These are phyloP conservation scores for Penicillium soppii DNA, from an alignment of 495 filamentous ascomycete genomes.

Conservation along the genomic window DNA sequence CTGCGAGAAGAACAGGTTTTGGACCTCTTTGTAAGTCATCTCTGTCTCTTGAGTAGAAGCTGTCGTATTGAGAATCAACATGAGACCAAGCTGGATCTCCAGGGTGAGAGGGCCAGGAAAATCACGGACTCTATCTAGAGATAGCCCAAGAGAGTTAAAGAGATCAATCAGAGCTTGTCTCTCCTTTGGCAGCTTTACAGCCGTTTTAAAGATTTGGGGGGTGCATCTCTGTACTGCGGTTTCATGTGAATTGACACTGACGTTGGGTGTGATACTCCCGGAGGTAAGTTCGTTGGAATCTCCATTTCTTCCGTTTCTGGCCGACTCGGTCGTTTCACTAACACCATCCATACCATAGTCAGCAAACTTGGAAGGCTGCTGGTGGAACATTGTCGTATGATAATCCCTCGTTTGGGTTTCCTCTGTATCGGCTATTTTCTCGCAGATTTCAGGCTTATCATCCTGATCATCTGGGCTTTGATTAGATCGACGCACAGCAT, in stretches of 20 bases:
- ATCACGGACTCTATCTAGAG: conserved; percentile 24
- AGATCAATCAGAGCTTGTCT: conserved; percentile 7
- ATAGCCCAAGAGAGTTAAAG: conserved; percentile 19
- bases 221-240: not conserved
- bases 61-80: conserved; percentile 21
- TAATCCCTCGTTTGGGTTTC: not conserved
- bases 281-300: not conserved
- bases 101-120: conserved; percentile 33
- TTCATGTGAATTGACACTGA: too few species aligned
- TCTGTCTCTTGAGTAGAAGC: conserved; percentile 16
- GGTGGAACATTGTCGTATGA: conserved; percentile 1
- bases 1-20: not conserved
- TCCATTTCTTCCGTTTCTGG: not conserved
- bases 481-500: not conserved
- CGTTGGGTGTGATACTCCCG: not conserved
- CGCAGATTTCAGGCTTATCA: not conserved
- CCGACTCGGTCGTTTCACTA: not conserved
- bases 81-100: conserved; percentile 38
- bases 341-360: not conserved
- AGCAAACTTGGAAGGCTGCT: not conserved
- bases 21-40: conserved; percentile 2
- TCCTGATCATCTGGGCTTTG: not conserved
- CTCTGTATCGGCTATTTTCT: not conserved
- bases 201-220: not conserved
- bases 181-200: conserved; percentile 1